Evolutionary conservation across 2,329 filamentous ascomycete genomes (phyloP).

Genomic region (Xylogone sp.): DNA sequence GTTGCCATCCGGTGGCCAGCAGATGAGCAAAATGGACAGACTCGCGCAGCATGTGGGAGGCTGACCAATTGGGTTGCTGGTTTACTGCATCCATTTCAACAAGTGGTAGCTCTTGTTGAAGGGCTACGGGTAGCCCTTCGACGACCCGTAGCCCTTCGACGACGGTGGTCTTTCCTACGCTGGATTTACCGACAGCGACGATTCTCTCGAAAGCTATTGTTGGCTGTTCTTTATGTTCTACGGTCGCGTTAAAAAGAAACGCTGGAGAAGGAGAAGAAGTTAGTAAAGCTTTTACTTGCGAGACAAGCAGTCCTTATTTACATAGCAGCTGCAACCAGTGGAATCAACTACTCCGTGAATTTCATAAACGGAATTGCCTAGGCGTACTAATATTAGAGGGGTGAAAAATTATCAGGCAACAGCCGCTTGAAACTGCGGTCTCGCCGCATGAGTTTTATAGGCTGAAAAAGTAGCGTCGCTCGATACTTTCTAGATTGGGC

Average conservation of each 20-base stretch:
- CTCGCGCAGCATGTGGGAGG: too few species aligned
- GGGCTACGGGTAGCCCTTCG: not conserved
- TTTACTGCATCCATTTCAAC: slow-evolving; percentile 2
- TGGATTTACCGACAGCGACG: slow-evolving; percentile 2
- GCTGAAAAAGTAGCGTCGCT: not conserved
- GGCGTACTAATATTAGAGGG: not conserved
- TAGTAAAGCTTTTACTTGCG: not conserved
- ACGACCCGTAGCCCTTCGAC: not conserved
- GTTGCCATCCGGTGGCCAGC: too few species aligned
- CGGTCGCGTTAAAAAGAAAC: too few species aligned
- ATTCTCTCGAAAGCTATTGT: slow-evolving; percentile 3
- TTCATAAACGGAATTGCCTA: not conserved
- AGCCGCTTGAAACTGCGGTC: not conserved
- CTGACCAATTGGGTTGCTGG: slow-evolving; percentile 1
- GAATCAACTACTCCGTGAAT: slow-evolving; percentile 46
- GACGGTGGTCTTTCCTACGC: slow-evolving; percentile 2
- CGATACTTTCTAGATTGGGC: not conserved
- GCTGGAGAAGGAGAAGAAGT: not conserved
- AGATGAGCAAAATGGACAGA: too few species aligned
- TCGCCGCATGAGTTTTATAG: not conserved
- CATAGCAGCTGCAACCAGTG: slow-evolving; percentile 51
- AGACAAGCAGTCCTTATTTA: too few species aligned
- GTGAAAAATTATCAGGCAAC: not conserved
- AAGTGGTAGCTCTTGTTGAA: not conserved
- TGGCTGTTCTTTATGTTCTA: not conserved